Conservation (phyloP, 1,284 basidiomycete species). For the Ustilago loliicola region DNA sequence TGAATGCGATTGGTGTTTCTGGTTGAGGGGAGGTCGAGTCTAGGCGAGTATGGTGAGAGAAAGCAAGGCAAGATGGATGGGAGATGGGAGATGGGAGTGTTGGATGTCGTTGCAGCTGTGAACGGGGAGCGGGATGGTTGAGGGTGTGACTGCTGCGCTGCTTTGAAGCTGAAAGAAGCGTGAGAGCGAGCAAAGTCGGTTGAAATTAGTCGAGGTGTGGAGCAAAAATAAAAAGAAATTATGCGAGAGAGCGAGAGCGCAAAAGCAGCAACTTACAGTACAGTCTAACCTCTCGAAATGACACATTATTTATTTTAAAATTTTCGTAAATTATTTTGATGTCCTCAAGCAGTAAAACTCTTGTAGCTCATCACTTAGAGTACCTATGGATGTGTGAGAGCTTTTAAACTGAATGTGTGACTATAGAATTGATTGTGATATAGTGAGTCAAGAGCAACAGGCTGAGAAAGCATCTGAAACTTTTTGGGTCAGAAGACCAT, state of each 20-base stretch:
- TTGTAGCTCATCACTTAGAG: too few relatives aligned
- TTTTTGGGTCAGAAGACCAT: too few relatives aligned
- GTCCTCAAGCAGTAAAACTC: too few relatives aligned
- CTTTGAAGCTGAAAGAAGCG: not conserved
- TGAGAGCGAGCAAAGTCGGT: not conserved
- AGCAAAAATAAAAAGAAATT: not conserved
- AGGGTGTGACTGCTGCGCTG: not conserved
- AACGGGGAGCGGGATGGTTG: not conserved
- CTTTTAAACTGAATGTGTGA: too few relatives aligned
- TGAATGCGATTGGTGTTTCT: not conserved
- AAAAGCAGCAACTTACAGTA: not conserved
- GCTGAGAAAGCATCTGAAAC: too few relatives aligned
- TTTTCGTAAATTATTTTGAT: too few relatives aligned
- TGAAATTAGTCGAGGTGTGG: slow-evolving; percentile 1
- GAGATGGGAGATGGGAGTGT: not conserved
- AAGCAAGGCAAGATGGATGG: not conserved
- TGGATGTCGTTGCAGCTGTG: not conserved
- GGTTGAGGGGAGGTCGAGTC: not conserved
- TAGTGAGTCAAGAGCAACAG: too few relatives aligned
- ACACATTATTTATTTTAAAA: too few relatives aligned
- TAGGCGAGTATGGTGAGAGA: not conserved
- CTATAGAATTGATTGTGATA: too few relatives aligned
- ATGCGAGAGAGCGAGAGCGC: slow-evolving; percentile 1
- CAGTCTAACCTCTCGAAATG: too few relatives aligned
- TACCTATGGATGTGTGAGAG: too few relatives aligned